Evolutionary conservation across 805 yeast genomes (phyloP).

Genomic region (Clavispora carvajalis): DNA sequence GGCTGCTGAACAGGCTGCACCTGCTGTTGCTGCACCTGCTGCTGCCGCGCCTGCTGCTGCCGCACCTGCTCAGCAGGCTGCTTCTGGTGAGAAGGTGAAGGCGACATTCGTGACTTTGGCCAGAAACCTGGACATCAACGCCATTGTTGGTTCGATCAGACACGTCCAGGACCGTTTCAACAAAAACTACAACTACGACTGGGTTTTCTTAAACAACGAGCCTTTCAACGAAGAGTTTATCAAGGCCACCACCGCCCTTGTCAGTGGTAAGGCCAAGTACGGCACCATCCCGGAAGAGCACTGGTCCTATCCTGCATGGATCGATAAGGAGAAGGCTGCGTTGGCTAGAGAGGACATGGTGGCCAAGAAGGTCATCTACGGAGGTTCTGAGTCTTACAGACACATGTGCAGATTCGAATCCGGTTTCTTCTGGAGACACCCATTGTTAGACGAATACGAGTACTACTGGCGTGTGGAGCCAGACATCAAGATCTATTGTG

Average conservation of each 20-base stretch:
- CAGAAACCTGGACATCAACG: constrained; percentile 65
- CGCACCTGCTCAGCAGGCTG: constrained; percentile 1
- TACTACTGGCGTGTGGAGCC: constrained; percentile 97
- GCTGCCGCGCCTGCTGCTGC: constrained; percentile 8
- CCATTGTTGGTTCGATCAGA: constrained; percentile 59
- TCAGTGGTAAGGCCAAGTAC: constrained; percentile 72
- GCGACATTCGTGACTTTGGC: constrained; percentile 83
- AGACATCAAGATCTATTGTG: constrained; percentile 73
- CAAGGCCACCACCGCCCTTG: constrained; percentile 56
- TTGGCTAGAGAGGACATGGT: constrained; percentile 54
- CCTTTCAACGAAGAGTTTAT: constrained; percentile 80
- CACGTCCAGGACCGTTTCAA: constrained; percentile 89
- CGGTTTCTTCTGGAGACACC: constrained; percentile 83
- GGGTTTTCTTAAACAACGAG: constrained; percentile 92
- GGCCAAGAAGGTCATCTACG: constrained; percentile 59
- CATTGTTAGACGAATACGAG: constrained; percentile 67
- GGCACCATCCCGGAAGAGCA: constrained; percentile 80
- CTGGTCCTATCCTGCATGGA: constrained; percentile 85
- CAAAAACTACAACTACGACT: constrained; percentile 73
- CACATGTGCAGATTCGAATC: constrained; percentile 93
- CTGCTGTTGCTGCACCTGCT: constrained; percentile 4
- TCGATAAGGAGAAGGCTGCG: constrained; percentile 70
- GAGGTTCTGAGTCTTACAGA: constrained; percentile 70
- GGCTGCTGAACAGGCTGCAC: not conserved
- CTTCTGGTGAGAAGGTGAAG: constrained; percentile 38